Evolutionary conservation across 208 protist species (phyloP), one percentile per base, ranked within the genome.

Genomic region (Vickermania spadyakhi): DNA sequence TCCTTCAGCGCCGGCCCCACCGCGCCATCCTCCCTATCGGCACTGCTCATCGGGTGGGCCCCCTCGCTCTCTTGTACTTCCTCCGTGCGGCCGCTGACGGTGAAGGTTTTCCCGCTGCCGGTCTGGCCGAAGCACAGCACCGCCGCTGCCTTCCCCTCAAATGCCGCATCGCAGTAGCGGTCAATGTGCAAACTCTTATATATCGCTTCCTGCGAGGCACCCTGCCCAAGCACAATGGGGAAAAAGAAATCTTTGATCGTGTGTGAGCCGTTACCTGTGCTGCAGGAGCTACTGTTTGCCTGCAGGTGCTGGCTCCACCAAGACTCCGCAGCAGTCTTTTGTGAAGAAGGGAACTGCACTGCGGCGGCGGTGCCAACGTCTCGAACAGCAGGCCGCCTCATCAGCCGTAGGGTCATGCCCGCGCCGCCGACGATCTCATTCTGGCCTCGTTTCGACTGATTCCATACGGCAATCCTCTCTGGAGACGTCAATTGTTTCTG

Each of bases 51-150:
- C 26, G n/a, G 4, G 4, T 57, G 50, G n/a, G 5, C 51, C 23
- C 31, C 31, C 31, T 18, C 18, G 26, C 5, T 21, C 21, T 42
- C 45, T 2, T 58, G 21, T n/a, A n/a, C n/a, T 3, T 26, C 14
- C 62, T 14, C 56, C 25, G 70, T 76, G 22, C 49, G 55, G 2
- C 90, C 90, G 53, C 79, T 88, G 69, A 96, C 79, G 14, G 90
- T 94, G 70, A 79, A 91, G 1, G 90, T 94, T 66, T 96, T 96
- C 11, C 90, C 90, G 29, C 85, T 92, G 51, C 89, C 88, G 13
- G 86, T 94, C 67, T 93, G 81, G 13, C 91, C 91, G 75, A 93
- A 97, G 62, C 84, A 91, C 28, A 97, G 73, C 2, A 97, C 62
- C 3, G 91, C 93, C 22, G 87, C 77, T 25, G 87, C 76, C 49